Base-by-base conservation (phyloP, 129 eudicot species). In the Flaveria linearis region DNA sequence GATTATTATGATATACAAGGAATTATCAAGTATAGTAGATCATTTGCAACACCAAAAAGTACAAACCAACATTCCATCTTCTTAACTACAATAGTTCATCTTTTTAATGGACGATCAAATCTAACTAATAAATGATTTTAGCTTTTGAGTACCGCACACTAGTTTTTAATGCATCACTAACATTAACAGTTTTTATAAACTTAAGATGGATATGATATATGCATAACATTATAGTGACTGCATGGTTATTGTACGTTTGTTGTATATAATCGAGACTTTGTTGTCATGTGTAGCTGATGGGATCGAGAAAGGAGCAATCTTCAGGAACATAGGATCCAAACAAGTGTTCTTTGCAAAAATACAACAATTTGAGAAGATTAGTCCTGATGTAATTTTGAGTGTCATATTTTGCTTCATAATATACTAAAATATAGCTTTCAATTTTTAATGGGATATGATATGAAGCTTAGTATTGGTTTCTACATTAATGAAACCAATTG, bases 221-320 rank as follows among this genome's bases (percentile, higher is more conserved):
- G 12, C 23, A 7, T 12, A 5, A 23, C 66, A 11, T 45, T 30
- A 22, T 18, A 14, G 23, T 18, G 17, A 26, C 20, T 68, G 51
- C 36, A 30, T 30, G 11, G 39, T 60, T 56, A 5, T 43, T 69
- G 28, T 17, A 52, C 13, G 13, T 61, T 60, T 43, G 50, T 28
- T 51, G 46, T 45, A 23, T 41, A 60, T 78, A 13, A 58, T 36
- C 5, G 22, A 76, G 68, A 18, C 46, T n/a, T 9, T 10, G n/a
- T 25, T 74, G 15, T 16, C 58, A 11, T 28, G 61, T 72, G 71
- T 90, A 86, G 96, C 85, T 14, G 98, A 92, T 68, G 98, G 98
- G 74, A 92, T 90, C 9, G 97, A 92, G 87, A 92, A 90, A 83
- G 98, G 96, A 63, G 95, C 92, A 51, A 96, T 92, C 88, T 92